Base-by-base conservation (phyloP, 108 stramenopile species). In the Cylindrotheca closterium region DNA sequence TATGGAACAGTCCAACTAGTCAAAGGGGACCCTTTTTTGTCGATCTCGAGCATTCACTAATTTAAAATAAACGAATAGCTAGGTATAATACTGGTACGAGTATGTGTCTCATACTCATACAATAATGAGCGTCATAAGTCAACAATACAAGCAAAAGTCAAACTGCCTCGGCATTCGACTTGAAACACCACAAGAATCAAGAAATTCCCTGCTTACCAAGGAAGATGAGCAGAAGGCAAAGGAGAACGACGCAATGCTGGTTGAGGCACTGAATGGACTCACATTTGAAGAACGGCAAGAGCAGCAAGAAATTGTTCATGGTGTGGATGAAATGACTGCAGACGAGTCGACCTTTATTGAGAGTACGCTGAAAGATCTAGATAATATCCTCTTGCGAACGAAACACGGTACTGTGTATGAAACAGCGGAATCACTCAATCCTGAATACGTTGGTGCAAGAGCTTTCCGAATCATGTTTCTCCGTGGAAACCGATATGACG, bases 91-190 rank as follows among this genome's bases (percentile, higher is more conserved):
- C 5, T 17, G 2, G 67, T 46, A 19, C 56, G 49, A 10, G n/a
- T 67, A 12, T 67, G 63, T 30, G 27, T 74, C 2, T 30, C 73
- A 12, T 48, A 29, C n/a, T n/a, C n/a, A n/a, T n/a, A n/a, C n/a
- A n/a, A n/a, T n/a, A n/a, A n/a, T n/a, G n/a, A n/a, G n/a, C n/a
- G n/a, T n/a, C n/a, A n/a, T n/a, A n/a, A n/a, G n/a, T n/a, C n/a
- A n/a, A n/a, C n/a, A n/a, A n/a, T n/a, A n/a, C n/a, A n/a, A n/a
- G n/a, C n/a, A n/a, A n/a, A n/a, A n/a, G n/a, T n/a, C n/a, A n/a
- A n/a, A n/a, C n/a, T n/a, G n/a, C n/a, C n/a, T n/a, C n/a, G n/a
- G n/a, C n/a, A n/a, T n/a, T n/a, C n/a, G n/a, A n/a, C n/a, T n/a
- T n/a, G n/a, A n/a, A n/a, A n/a, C n/a, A n/a, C n/a, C n/a, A n/a